These are phyloP conservation scores for Heritiera littoralis DNA, from an alignment of 345 rosid species.

Conservation along the genomic window DNA sequence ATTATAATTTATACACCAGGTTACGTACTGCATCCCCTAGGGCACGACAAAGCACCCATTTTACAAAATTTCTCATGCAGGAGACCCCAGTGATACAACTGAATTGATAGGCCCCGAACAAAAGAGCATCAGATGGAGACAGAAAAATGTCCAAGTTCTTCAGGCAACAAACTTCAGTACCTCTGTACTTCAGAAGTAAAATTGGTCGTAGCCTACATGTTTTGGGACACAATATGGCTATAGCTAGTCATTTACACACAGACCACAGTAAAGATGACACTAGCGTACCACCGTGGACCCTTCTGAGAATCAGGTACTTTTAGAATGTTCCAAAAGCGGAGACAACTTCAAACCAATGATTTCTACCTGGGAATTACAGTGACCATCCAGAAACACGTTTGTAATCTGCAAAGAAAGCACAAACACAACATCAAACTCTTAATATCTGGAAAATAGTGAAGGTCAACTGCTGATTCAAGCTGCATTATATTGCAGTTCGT, in stretches of 20 bases:
- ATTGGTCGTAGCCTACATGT: not conserved
- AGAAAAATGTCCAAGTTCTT: not conserved
- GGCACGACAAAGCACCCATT: not conserved
- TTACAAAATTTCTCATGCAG: not conserved
- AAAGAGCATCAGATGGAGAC: too few species aligned
- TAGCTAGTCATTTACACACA: not conserved
- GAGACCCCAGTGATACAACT: not conserved
- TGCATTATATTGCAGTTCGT: not conserved
- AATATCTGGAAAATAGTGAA: not conserved
- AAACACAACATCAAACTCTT: conserved; percentile 1
- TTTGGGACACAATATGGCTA: not conserved
- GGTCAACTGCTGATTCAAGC: not conserved
- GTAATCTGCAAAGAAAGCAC: conserved; percentile 55
- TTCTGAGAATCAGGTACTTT: conserved; percentile 26
- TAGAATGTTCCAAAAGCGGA: conserved; percentile 43
- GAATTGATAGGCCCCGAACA: not conserved
- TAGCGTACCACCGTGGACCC: conserved; percentile 31
- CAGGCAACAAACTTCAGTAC: not conserved
- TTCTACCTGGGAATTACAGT: conserved; percentile 62
- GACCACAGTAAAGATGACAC: conserved; percentile 2
- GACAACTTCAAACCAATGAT: conserved; percentile 69
- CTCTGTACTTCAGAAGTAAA: not conserved
- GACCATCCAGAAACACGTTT: conserved; percentile 58
- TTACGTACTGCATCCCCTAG: too few species aligned
- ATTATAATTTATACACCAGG: too few species aligned